Percentiles rank a stretch among this genome's conserved stretches.
Evolutionary conservation across 225 moss, liverwort and hornwort genomes (phyloP).

Genomic region (Asterella californica): DNA sequence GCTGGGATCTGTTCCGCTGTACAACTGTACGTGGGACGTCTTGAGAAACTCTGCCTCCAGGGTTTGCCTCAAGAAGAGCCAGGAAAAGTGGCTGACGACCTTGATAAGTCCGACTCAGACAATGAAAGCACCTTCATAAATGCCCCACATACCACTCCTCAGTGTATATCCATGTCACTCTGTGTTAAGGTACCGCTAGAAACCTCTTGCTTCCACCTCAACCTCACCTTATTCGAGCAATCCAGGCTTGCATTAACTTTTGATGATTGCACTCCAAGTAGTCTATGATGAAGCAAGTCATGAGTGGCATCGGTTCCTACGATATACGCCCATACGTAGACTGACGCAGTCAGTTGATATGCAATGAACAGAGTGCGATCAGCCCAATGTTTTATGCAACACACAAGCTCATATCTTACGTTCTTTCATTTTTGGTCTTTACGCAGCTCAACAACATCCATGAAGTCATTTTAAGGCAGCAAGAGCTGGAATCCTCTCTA

Average conservation of each 20-base stretch:
- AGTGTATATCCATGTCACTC: conserved; percentile 28
- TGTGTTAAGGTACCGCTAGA: conserved; percentile 32
- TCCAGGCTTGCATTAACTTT: neutral
- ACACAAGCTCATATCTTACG: neutral
- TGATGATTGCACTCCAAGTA: neutral
- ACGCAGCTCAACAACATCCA: conserved; percentile 46
- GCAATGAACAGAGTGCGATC: neutral
- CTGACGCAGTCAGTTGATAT: neutral
- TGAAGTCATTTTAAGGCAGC: conserved; percentile 36
- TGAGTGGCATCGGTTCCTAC: neutral
- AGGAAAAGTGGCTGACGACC: neutral
- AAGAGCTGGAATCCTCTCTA: conserved; percentile 33
- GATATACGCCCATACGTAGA: neutral
- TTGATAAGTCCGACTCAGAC: conserved; percentile 10
- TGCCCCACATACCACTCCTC: conserved; percentile 1
- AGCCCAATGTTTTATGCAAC: neutral
- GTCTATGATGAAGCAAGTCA: neutral
- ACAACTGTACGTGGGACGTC: conserved; percentile 34
- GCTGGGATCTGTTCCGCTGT: conserved; percentile 37
- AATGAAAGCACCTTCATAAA: neutral
- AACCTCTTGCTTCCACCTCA: neutral
- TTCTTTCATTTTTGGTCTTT: neutral
- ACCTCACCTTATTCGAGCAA: neutral
- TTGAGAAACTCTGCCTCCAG: conserved; percentile 38
- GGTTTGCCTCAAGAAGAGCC: conserved; percentile 23